Base-by-base conservation (phyloP, 1,139 yeast species). In the Nakaseomyces nivariensis region DNA sequence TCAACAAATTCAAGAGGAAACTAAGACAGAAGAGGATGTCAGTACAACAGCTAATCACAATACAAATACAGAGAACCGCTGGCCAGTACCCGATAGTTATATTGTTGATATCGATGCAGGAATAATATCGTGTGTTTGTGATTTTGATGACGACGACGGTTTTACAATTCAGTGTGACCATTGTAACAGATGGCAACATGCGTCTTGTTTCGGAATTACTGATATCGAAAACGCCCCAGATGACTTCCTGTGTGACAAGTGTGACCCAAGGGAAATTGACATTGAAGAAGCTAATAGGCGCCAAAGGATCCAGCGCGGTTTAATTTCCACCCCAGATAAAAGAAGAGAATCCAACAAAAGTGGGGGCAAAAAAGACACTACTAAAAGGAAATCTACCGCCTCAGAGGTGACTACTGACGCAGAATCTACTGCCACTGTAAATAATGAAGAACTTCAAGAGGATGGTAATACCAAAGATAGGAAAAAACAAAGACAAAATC, bases 121-220 rank as follows among this genome's bases (percentile, higher is more conserved):
- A 0, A 69, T 82, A 2, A 90, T 90, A 50, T 88, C 96, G 3
- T 90, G 98, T 69, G 79, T 90, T 4, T 90, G 98, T 71, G 90
- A 82, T 0, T 81, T 76, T 56, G 88, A 82, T 51, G 96, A 90
- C 56, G 97, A 90, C 66, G 97, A 90, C 63, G 97, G 97, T 0
- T 88, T 87, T 65, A 89, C 97, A 1, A 85, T 90, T 53, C 97
- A 89, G 66, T 90, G 97, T 70, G 96, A 89, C 64, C 76, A 79
- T 45, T 90, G 97, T 66, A 83, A 78, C 67, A 79, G 96, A 54
- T 90, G 97, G 97, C 96, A 89, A 64, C 97, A 90, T 69, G 90
- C 95, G 44, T 74, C 79, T 26, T 90, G 97, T 68, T 88, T 87
- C 78, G 86, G 85, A 7, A 86, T 85, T 56, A 74, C 73, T 48